These are phyloP conservation scores for Hyphopichia fennica DNA, from an alignment of 1,139 yeast species.

Conservation along the genomic window DNA sequence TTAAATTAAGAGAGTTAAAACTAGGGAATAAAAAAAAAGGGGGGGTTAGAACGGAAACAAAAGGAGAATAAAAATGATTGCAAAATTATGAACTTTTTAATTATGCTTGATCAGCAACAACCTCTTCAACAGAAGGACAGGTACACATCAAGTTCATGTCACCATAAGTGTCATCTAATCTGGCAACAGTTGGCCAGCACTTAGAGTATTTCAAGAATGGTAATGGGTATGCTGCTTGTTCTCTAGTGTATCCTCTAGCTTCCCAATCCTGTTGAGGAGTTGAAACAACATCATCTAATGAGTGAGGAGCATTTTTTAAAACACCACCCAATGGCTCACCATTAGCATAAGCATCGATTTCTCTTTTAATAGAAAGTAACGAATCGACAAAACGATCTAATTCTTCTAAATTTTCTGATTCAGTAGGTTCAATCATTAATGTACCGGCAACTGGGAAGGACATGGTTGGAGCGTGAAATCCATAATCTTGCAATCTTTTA, in stretches of 20 bases:
- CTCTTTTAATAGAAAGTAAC: constrained; percentile 76
- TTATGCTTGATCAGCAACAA: constrained; percentile 30
- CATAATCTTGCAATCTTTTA: constrained; percentile 94
- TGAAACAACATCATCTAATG: constrained; percentile 71
- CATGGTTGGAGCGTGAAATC: constrained; percentile 98
- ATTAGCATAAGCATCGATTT: constrained; percentile 72
- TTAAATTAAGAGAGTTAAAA: constrained; percentile 2
- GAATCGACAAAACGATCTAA: constrained; percentile 89
- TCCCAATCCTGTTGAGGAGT: constrained; percentile 65
- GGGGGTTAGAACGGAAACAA: background rate
- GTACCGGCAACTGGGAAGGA: constrained; percentile 99
- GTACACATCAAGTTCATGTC: constrained; percentile 92
- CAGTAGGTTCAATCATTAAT: constrained; percentile 97
- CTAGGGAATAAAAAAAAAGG: constrained; percentile 5
- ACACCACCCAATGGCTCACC: constrained; percentile 70
- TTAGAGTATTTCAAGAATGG: constrained; percentile 70
- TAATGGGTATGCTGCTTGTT: constrained; percentile 90
- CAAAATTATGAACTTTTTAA: background rate
- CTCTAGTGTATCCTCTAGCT: constrained; percentile 84
- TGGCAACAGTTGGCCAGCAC: constrained; percentile 93
- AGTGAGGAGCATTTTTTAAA: constrained; percentile 90
- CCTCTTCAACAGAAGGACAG: constrained; percentile 80
- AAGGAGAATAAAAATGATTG: background rate
- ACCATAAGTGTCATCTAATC: constrained; percentile 93
- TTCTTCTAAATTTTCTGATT: constrained; percentile 85